Evolutionary conservation across 2,329 filamentous ascomycete species (phyloP).

Genomic region (Aspergillus luchuensis): DNA sequence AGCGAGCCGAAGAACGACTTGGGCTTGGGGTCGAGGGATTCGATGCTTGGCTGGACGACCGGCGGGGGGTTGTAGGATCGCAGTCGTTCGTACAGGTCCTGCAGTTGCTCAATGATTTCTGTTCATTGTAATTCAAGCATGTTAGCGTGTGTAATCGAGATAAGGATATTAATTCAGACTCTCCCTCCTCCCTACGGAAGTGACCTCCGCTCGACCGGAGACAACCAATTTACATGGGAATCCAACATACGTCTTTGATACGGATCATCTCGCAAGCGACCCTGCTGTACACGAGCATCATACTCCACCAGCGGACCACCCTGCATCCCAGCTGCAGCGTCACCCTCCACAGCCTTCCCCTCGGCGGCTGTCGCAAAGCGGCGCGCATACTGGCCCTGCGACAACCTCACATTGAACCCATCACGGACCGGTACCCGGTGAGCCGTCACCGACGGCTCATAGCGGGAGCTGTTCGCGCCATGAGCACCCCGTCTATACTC

Average conservation of each 20-base stretch:
- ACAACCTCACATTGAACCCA: neutral
- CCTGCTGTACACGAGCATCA: conserved; percentile 73
- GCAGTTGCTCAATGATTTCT: conserved; percentile 87
- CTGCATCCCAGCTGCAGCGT: conserved; percentile 13
- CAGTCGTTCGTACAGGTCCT: conserved; percentile 85
- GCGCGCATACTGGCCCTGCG: conserved; percentile 12
- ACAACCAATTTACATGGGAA: neutral
- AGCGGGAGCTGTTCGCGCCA: conserved; percentile 1
- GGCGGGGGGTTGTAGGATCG: conserved; percentile 70
- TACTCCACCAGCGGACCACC: conserved; percentile 84
- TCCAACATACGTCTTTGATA: conserved; percentile 74
- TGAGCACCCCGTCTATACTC: conserved; percentile 24
- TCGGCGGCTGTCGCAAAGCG: conserved; percentile 22
- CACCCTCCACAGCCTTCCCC: conserved; percentile 10
- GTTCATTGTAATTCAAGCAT: neutral
- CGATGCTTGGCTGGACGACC: conserved; percentile 75
- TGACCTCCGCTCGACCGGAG: neutral
- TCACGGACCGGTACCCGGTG: conserved; percentile 2
- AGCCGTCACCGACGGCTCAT: neutral
- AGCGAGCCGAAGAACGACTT: conserved; percentile 56
- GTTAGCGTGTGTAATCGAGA: neutral
- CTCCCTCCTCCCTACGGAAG: neutral
- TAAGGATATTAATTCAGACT: no score
- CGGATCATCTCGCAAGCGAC: conserved; percentile 78
- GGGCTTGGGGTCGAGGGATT: conserved; percentile 62